Base-by-base conservation (phyloP, 495 filamentous ascomycete species). In the Aspergillus asperescens region DNA sequence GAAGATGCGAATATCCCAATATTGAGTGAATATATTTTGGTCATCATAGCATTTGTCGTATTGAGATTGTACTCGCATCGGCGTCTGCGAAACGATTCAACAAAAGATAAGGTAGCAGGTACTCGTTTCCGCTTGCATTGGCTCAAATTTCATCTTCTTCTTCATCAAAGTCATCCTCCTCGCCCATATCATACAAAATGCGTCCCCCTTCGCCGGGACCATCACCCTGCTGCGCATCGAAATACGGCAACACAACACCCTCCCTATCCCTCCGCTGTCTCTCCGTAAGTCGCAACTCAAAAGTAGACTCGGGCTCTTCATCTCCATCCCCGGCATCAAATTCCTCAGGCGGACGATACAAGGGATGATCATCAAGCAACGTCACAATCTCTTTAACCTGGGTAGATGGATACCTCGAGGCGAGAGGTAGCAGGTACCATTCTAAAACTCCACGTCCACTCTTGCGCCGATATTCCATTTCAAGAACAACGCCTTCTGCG, bases 101-200 rank as follows among this genome's bases (percentile, higher is more conserved):
- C n/a, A n/a, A n/a, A n/a, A n/a, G n/a, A n/a, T n/a, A n/a, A n/a
- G n/a, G n/a, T n/a, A n/a, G n/a, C n/a, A n/a, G n/a, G n/a, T n/a
- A n/a, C n/a, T n/a, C n/a, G n/a, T n/a, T n/a, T 22, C 7, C 34
- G 29, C 23, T 24, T 15, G 41, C n/a, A 5, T n/a, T n/a, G 18
- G 10, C 15, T 53, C 64, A 95, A 46, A 96, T 90, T 69, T 98
- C 94, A 76, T 98, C 93, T 64, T 98, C 94, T 70, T 97, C 94
- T 55, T 97, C 93, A 63, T 98, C 93, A 68, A 95, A 98, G 69
- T 98, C 94, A 73, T 98, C 93, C 73, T 96, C 94, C 46, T 81
- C 80, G 24, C 92, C 93, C 85, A 96, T 93, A 46, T 96, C 91
- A 71, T 97, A 97, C 60, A 98, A 62, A 47, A 98, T 98, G 55